Evolutionary conservation across 495 filamentous ascomycete genomes (phyloP).

Genomic region (Arthonia radiata): DNA sequence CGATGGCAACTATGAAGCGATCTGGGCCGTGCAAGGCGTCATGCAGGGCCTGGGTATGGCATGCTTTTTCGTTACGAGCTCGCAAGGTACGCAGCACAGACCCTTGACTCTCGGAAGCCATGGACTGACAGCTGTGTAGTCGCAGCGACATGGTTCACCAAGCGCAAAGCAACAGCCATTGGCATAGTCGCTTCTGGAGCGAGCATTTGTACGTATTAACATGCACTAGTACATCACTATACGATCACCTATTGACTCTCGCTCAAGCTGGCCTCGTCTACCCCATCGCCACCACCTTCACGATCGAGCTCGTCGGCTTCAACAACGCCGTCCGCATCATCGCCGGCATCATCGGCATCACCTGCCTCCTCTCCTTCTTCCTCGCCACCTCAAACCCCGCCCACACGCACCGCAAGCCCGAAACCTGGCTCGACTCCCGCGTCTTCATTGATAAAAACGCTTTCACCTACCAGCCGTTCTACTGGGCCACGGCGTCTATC

Average conservation of each 20-base stretch:
- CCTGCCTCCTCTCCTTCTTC: constrained; percentile 12
- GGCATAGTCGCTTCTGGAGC: constrained; percentile 20
- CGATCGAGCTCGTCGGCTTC: constrained; percentile 13
- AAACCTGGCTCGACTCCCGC: not conserved
- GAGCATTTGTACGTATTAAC: constrained; percentile 8
- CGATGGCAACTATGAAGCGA: constrained; percentile 11
- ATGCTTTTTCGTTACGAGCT: constrained; percentile 20
- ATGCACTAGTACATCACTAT: not conserved
- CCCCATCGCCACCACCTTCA: constrained; percentile 14
- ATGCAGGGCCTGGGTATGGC: constrained; percentile 18
- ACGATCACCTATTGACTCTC: not conserved
- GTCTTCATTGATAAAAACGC: constrained; percentile 15
- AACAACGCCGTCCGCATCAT: constrained; percentile 11
- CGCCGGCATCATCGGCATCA: constrained; percentile 9
- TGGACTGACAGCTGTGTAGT: constrained; percentile 6
- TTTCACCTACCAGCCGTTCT: constrained; percentile 12
- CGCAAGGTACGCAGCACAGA: constrained; percentile 11
- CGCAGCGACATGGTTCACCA: constrained; percentile 16
- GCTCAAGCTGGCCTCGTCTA: constrained; percentile 12
- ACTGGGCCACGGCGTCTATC: constrained; percentile 12
- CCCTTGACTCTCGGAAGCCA: constrained; percentile 1
- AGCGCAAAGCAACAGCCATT: constrained; percentile 14
- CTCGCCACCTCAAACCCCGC: constrained; percentile 13
- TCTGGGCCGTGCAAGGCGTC: constrained; percentile 17
- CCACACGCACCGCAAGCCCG: constrained; percentile 3